A percentile compares a stretch with the other conserved stretches of the same genome.
These are phyloP conservation scores for Cylindrotheca closterium DNA, from an alignment of 108 stramenopile genomes.

Conservation along the genomic window DNA sequence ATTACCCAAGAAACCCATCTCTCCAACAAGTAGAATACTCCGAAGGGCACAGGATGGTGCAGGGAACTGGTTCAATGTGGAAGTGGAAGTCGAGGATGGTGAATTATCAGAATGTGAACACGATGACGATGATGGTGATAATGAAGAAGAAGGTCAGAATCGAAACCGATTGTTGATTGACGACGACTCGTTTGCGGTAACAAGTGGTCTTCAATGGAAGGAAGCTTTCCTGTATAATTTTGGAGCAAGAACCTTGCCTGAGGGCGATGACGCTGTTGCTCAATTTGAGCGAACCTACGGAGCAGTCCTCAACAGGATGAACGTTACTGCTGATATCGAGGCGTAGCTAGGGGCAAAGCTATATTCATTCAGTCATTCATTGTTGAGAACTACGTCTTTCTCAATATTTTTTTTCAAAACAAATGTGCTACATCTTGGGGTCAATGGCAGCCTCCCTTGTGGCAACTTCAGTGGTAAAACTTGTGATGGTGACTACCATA, in stretches of 20 bases:
- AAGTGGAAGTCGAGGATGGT: constrained; percentile 26
- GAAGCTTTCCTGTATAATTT: constrained; percentile 83
- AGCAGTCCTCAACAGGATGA: constrained; percentile 1
- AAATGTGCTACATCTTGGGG: too few species aligned
- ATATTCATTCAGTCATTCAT: background rate
- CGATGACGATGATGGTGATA: background rate
- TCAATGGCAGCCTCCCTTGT: too few species aligned
- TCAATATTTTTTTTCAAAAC: too few species aligned
- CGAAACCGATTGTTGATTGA: constrained; percentile 25
- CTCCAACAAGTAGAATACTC: constrained; percentile 8
- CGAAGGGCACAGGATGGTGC: constrained; percentile 49
- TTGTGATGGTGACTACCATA: too few species aligned
- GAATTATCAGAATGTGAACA: constrained; percentile 33
- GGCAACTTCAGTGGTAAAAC: too few species aligned
- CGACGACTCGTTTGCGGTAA: constrained; percentile 56
- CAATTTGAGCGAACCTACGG: constrained; percentile 36
- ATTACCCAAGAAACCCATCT: constrained; percentile 26
- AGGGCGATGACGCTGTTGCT: constrained; percentile 52
- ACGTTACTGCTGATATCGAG: background rate
- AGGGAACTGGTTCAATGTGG: constrained; percentile 30
- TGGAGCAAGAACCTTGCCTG: constrained; percentile 62
- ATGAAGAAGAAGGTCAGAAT: background rate
- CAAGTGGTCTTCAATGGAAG: constrained; percentile 67
- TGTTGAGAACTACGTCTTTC: background rate
- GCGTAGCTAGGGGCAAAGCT: background rate